phyloP scores from a whole-genome alignment of 2,329 filamentous ascomycete genomes.

The Penicillium sp. region DNA sequence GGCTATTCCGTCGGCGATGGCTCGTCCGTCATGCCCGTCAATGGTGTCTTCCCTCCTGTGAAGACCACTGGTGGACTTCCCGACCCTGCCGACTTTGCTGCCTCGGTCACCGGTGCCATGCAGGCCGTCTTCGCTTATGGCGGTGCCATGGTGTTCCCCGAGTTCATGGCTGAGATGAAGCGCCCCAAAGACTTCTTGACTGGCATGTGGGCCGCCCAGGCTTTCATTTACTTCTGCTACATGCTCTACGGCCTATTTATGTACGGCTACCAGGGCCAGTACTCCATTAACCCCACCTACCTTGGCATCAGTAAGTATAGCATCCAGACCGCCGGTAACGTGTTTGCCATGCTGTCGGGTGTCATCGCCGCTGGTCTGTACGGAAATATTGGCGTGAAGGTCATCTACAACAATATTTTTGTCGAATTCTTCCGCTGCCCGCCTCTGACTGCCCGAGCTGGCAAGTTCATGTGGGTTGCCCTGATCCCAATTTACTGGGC shows the following conservation, averaged over 20 bases:
- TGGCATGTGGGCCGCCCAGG: constrained; percentile 35
- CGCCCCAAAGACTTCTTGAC: constrained; percentile 38
- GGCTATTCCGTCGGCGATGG: constrained; percentile 10
- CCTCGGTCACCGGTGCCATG: constrained; percentile 10
- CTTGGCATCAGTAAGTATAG: constrained; percentile 45
- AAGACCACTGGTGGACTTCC: constrained; percentile 42
- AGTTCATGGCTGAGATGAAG: constrained; percentile 46
- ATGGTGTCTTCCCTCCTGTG: constrained; percentile 19
- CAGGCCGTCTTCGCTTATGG: constrained; percentile 36
- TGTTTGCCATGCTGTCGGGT: constrained; percentile 44
- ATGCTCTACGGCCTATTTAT: constrained; percentile 36
- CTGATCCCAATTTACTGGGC: constrained; percentile 60
- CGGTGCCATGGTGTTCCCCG: constrained; percentile 47
- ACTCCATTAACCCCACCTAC: constrained; percentile 25
- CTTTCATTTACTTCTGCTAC: constrained; percentile 39
- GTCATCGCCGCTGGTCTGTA: constrained; percentile 51
- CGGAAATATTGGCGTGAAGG: constrained; percentile 55
- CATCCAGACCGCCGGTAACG: constrained; percentile 50
- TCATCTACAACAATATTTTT: constrained; percentile 52
- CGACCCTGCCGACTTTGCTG: constrained; percentile 2
- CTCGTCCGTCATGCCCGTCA: constrained; percentile 2
- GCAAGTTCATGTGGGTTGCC: constrained; percentile 53
- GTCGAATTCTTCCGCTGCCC: constrained; percentile 53
- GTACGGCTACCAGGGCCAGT: constrained; percentile 50
- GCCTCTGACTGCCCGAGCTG: constrained; percentile 46